Conservation (phyloP, 768 basidiomycete genomes). For the Pholiota conissans region DNA sequence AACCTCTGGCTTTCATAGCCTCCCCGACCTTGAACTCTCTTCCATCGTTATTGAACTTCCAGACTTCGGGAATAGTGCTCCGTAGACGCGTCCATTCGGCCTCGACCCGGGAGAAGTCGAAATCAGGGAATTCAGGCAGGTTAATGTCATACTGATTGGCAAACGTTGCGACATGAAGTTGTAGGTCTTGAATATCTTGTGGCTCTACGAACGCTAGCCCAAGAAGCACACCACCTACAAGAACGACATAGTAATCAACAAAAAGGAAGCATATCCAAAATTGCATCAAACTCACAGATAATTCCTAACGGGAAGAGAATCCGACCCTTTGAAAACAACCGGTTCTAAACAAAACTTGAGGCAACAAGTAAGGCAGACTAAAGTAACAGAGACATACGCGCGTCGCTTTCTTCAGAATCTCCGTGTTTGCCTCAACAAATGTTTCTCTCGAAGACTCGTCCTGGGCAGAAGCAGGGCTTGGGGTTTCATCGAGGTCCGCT, state of each 20-base stretch:
- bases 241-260: not conserved
- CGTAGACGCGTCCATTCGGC: conserved; percentile 69
- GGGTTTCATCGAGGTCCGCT: not conserved
- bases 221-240: conserved; percentile 61
- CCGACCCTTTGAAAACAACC: conserved; percentile 38
- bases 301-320: conserved; percentile 77
- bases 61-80: conserved; percentile 73
- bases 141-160: conserved; percentile 72
- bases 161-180: conserved; percentile 62
- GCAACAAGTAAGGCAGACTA: not conserved
- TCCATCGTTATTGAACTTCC: conserved; percentile 80
- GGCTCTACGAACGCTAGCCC: conserved; percentile 70
- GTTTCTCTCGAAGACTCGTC: conserved; percentile 16
- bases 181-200: conserved; percentile 65
- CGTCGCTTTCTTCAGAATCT: conserved; percentile 14
- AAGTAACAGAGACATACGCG: conserved; percentile 3
- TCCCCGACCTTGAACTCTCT: conserved; percentile 82
- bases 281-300: conserved; percentile 37
- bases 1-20: conserved; percentile 58
- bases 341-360: conserved; percentile 10
- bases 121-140: conserved; percentile 58
- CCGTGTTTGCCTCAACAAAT: conserved; percentile 13
- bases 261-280: not conserved
- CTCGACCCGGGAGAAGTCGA: conserved; percentile 71
- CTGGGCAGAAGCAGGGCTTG: not conserved